Evolutionary conservation across 768 basidiomycete species (phyloP), one percentile per base, ranked within the genome.

Genomic region (Auriscalpium orientale): DNA sequence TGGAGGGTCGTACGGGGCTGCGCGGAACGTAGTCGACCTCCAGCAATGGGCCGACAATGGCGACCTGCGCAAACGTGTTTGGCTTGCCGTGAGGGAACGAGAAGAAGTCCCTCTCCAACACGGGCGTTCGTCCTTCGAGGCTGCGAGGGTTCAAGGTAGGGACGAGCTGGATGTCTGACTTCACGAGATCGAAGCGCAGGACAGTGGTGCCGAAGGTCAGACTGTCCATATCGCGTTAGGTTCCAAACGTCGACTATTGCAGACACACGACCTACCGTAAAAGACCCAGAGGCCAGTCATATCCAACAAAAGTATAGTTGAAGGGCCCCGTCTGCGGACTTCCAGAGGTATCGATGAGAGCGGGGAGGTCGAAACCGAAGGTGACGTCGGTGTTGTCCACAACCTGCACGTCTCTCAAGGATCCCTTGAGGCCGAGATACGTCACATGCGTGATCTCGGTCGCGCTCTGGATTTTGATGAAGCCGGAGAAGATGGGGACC

Each of bases 401-500:
- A 36, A 82, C 74, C 35, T 75, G 74, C 58, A 75, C 74, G 57
- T 80, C 68, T 61, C 73, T 75, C 57, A 82, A 68, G 18, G 70
- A 56, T 0, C 68, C 72, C 0, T 67, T 71, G 15, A 76, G 54
- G 8, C 80, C 80, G n/a, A 81, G 64, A 61, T 80, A 83, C 3
- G 77, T 71, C 22, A 76, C 72, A 33, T 76, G 71, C 49, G 70
- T 66, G 11, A 63, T 72, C 54, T 78, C 74, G 10, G 65, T 59
- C 10, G 66, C 64, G 34, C 72, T 67, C 7, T 58, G 53, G 37
- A 72, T 60, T 54, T 72, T 58, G 61, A 86, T 79, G 71, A 76
- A 83, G 8, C 83, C 84, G 35, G 80, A 81, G 69, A 78, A 84
- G 54, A 84, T 72, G 18, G 83, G 83, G 67, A 80, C 76, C 2